Evolutionary conservation across 164 flowering plant species (phyloP), one percentile per base, ranked within the genome.

Genomic region (Aristolochia californica): DNA sequence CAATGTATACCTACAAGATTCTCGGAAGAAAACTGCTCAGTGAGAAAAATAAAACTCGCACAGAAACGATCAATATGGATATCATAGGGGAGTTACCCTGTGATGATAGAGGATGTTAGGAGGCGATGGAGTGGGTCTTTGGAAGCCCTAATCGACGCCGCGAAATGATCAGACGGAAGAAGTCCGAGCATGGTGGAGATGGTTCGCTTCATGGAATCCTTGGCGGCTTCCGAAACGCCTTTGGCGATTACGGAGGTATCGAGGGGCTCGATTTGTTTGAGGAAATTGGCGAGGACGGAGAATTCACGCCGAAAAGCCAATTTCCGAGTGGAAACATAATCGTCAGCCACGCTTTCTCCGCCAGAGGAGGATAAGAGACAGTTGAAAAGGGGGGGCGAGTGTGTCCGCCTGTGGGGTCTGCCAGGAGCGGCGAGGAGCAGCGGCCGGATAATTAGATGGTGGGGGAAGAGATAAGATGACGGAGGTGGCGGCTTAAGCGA

Each of bases 161-260:
- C 64, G 68, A 89, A 86, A 48, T 84, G 95, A 63, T 84, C 95
- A 14, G 97, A 89, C 0, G 97, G 97, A 14, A 89, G 81, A 61
- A 86, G 66, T 1, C 97, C 95, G 0, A 89, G 78, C 91, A 89
- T 89, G 11, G 85, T 72, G 4, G 94, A 84, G 47, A 89, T 83
- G 25, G 95, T 86, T 72, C 80, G 79, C 72, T 86, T 89, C 97
- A 89, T 89, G n/a, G 91, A 83, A 58, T 86, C 94, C 74, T 71
- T 86, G 24, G 95, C 88, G 13, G 80, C 59, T 10, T 72, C 77
- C 0, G 97, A 83, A 43, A 86, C 84, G 53, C 89, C 88, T 59
- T 89, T 74, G 60, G 87, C 77, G 48, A 89, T 80, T 43, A 75
- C 77, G 55, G 89, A 77, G 13, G 69, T 80, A 45, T 89, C 95